Conservation (phyloP, 176 grass and related monocot genomes). For the Urochloa ruziziensis region DNA sequence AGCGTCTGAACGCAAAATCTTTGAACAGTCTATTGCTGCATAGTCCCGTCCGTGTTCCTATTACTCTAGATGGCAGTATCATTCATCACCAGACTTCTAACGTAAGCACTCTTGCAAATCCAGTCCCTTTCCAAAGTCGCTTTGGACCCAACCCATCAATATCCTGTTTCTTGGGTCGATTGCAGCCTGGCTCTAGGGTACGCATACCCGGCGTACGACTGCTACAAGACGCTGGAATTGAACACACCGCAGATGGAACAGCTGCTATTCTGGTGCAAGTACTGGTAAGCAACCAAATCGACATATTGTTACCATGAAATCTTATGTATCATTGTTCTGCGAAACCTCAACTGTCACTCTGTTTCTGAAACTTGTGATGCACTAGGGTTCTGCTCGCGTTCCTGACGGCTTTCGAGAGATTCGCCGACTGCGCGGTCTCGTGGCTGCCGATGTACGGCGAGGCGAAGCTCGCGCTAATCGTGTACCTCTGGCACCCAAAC, state of each 20-base stretch:
- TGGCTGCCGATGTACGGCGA: constrained; percentile 83
- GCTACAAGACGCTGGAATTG: constrained; percentile 79
- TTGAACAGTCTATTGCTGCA: not conserved
- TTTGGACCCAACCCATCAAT: not conserved
- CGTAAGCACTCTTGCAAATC: constrained; percentile 38
- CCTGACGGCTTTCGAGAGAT: constrained; percentile 51
- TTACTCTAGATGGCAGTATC: constrained; percentile 55
- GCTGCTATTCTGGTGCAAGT: constrained; percentile 84
- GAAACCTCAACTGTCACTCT: not conserved
- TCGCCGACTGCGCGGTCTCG: constrained; percentile 46
- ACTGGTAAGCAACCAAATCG: constrained; percentile 70
- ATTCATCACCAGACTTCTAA: constrained; percentile 57
- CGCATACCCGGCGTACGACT: constrained; percentile 73
- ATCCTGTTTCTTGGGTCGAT: not conserved
- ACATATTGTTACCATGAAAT: too few relatives aligned
- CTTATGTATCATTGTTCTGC: too few relatives aligned
- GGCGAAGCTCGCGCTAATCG: constrained; percentile 58
- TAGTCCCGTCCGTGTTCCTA: not conserved
- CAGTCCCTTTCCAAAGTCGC: not conserved
- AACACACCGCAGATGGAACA: constrained; percentile 49
- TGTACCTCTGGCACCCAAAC: constrained; percentile 76
- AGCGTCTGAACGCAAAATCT: not conserved
- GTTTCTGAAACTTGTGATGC: too few relatives aligned
- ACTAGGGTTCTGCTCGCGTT: constrained; percentile 78
- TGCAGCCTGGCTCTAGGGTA: constrained; percentile 60